Evolutionary conservation across 495 filamentous ascomycete species (phyloP).

Genomic region (Cairneyella variabilis): DNA sequence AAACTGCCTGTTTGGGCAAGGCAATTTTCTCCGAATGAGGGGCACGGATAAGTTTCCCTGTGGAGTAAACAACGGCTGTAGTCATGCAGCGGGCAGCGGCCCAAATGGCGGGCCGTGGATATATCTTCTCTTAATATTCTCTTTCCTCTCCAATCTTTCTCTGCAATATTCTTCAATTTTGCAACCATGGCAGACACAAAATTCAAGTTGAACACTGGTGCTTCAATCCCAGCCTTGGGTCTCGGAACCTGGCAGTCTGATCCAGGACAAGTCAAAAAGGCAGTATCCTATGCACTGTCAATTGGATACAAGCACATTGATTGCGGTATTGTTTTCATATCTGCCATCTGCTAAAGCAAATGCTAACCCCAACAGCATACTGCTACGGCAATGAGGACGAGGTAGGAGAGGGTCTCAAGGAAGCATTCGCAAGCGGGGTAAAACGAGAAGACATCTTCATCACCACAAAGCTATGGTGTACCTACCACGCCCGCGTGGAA

Average conservation of each 20-base stretch:
- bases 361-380: conserved; percentile 31
- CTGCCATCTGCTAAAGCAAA: neutral
- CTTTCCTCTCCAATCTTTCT: neutral
- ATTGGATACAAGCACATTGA: conserved; percentile 64
- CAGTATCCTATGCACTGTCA: conserved; percentile 53
- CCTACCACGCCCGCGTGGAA: conserved; percentile 65
- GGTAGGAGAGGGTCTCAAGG: conserved; percentile 49
- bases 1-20: no score
- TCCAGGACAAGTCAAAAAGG: conserved; percentile 54
- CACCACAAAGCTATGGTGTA: conserved; percentile 80
- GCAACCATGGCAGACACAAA: conserved; percentile 43
- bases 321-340: conserved; percentile 27
- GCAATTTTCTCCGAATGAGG: no score
- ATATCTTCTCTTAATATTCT: neutral
- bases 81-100: no score
- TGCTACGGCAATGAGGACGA: conserved; percentile 59
- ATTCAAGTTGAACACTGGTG: conserved; percentile 75
- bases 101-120: no score
- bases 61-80: no score
- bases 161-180: neutral
- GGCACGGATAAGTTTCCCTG: no score
- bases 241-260: conserved; percentile 75
- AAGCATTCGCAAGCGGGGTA: conserved; percentile 64
- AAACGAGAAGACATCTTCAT: conserved; percentile 79
- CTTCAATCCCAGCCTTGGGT: conserved; percentile 70